phyloP scores from a whole-genome alignment of 768 basidiomycete genomes.

The Collybiopsis luxurians region DNA sequence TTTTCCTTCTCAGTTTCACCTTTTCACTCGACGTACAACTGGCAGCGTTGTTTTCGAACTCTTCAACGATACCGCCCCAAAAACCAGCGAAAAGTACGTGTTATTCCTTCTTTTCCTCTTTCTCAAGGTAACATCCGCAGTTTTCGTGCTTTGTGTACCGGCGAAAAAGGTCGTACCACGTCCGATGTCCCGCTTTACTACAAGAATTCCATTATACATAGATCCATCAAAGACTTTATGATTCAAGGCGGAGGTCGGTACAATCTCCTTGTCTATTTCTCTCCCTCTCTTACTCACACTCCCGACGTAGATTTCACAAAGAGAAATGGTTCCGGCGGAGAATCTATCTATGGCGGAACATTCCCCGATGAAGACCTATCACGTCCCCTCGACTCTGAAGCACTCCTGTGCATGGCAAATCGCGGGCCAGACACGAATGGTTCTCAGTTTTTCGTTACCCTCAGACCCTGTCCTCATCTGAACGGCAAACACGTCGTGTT shows the following conservation, averaged over 20 bases:
- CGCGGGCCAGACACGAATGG: conserved; percentile 81
- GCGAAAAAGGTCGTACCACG: conserved; percentile 73
- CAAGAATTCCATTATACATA: conserved; percentile 75
- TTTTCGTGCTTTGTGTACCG: conserved; percentile 85
- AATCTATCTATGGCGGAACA: conserved; percentile 73
- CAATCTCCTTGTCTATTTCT: neutral
- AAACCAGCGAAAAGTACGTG: conserved; percentile 75
- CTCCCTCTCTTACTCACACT: neutral
- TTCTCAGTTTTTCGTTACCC: conserved; percentile 85
- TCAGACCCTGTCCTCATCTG: conserved; percentile 64
- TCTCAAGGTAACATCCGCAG: conserved; percentile 34
- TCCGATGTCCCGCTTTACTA: conserved; percentile 74
- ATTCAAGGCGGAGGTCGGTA: conserved; percentile 69
- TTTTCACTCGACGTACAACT: conserved; percentile 6
- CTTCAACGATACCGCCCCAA: conserved; percentile 68
- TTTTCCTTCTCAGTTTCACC: neutral
- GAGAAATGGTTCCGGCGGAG: conserved; percentile 76
- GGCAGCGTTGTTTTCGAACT: conserved; percentile 72
- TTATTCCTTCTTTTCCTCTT: conserved; percentile 1
- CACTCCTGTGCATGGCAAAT: conserved; percentile 90
- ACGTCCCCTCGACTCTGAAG: conserved; percentile 61
- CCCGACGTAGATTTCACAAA: conserved; percentile 63
- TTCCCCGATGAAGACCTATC: conserved; percentile 79
- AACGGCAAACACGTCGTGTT: conserved; percentile 66
- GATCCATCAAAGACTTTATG: conserved; percentile 80